Percentiles rank a stretch among this genome's conserved stretches.
Conservation (phyloP, 129 eudicot species). For the Gnaphalium uliginosum region DNA sequence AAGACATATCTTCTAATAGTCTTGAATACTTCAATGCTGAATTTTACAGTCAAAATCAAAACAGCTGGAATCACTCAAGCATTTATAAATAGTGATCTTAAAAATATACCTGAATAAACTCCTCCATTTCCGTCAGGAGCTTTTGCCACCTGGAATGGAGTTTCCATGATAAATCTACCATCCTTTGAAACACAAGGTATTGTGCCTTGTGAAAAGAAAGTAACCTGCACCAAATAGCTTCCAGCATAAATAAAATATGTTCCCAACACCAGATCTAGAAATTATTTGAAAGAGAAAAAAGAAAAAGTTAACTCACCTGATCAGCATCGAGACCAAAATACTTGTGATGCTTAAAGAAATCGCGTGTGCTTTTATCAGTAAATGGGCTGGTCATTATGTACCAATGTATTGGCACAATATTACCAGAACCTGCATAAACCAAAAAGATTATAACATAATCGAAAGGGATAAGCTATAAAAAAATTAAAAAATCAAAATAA, state of each 20-base stretch:
- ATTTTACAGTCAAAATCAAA: conserved; percentile 12
- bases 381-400: conserved; percentile 99
- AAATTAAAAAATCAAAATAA: neutral
- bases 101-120: conserved; percentile 77
- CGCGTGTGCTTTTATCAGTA: conserved; percentile 85
- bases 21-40: conserved; percentile 89
- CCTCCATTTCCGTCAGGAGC: conserved; percentile 99
- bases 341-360: conserved; percentile 76
- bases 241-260: conserved; percentile 5
- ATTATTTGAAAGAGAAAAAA: neutral
- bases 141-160: conserved; percentile 96
- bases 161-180: conserved; percentile 93
- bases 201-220: conserved; percentile 96
- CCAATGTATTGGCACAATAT: conserved; percentile 73
- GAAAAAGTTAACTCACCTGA: conserved; percentile 52
- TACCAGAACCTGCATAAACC: conserved; percentile 52
- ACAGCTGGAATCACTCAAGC: neutral
- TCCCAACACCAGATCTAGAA: conserved; percentile 16
- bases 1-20: conserved; percentile 86
- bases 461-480: conserved; percentile 1
- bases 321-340: conserved; percentile 94
- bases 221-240: conserved; percentile 53
- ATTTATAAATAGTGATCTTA: neutral
- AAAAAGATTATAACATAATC: conserved; percentile 28
- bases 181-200: conserved; percentile 96